Percentiles rank a stretch among this genome's conserved stretches.
Conservation (phyloP, 805 yeast genomes). For the Barnettozyma californica region DNA sequence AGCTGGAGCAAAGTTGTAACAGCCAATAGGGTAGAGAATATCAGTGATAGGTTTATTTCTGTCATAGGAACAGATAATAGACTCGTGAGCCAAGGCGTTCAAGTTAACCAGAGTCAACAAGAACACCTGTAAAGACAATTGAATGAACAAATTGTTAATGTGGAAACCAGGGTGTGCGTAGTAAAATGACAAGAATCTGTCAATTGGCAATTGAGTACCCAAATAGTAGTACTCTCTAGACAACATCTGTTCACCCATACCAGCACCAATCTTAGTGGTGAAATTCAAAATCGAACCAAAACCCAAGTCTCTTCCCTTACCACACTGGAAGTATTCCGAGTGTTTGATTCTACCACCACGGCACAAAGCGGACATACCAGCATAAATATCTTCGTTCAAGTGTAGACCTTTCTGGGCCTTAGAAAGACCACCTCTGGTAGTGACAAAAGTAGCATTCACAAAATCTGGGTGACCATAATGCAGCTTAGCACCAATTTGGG, state of each 20-base stretch:
- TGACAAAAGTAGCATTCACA: slow-evolving; percentile 68
- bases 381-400: slow-evolving; percentile 82
- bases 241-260: slow-evolving; percentile 88
- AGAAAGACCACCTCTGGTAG: slow-evolving; percentile 84
- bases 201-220: slow-evolving; percentile 76
- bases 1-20: slow-evolving; percentile 69
- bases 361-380: slow-evolving; percentile 78
- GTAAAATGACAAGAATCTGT: slow-evolving; percentile 76
- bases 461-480: slow-evolving; percentile 91
- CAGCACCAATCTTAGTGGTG: slow-evolving; percentile 87
- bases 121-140: slow-evolving; percentile 67
- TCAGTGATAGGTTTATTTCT: slow-evolving; percentile 64
- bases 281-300: slow-evolving; percentile 81
- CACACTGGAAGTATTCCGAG: slow-evolving; percentile 85
- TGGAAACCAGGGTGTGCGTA: slow-evolving; percentile 89
- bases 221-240: slow-evolving; percentile 79
- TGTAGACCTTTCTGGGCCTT: slow-evolving; percentile 85
- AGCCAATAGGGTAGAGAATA: slow-evolving; percentile 58
- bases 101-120: slow-evolving; percentile 65
- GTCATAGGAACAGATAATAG: slow-evolving; percentile 64
- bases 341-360: slow-evolving; percentile 88
- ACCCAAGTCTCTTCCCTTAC: slow-evolving; percentile 87
- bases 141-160: slow-evolving; percentile 73
- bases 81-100: slow-evolving; percentile 68
- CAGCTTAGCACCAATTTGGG: slow-evolving; percentile 80